Conservation (phyloP, 2,329 filamentous ascomycete genomes). For the Colletotrichum phormii region DNA sequence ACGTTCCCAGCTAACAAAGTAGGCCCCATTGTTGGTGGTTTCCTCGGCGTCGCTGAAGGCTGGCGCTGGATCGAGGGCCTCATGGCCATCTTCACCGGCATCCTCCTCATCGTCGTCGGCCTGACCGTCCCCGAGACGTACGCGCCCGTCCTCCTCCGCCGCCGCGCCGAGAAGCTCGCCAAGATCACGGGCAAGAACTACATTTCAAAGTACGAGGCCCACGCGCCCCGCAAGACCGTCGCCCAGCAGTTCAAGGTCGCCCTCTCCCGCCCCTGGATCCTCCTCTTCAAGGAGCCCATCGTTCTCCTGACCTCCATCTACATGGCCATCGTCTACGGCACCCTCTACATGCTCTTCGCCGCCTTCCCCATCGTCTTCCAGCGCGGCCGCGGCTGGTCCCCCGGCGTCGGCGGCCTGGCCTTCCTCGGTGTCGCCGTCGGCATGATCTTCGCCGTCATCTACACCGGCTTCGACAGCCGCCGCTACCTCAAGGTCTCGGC, state of each 20-base stretch:
- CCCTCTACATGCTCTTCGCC: slow-evolving; percentile 70
- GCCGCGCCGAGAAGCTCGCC: slow-evolving; percentile 40
- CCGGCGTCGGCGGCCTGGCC: slow-evolving; percentile 70
- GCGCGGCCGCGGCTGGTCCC: slow-evolving; percentile 66
- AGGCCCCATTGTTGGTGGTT: slow-evolving; percentile 75
- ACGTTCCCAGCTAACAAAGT: slow-evolving; percentile 76
- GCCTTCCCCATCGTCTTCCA: slow-evolving; percentile 77
- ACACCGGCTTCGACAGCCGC: slow-evolving; percentile 58
- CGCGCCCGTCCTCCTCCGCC: slow-evolving; percentile 42
- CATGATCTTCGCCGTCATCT: slow-evolving; percentile 67
- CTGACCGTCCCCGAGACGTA: slow-evolving; percentile 55
- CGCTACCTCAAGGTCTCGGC: slow-evolving; percentile 53
- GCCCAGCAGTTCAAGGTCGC: slow-evolving; percentile 58
- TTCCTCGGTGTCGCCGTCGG: slow-evolving; percentile 78
- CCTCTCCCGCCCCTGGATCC: slow-evolving; percentile 71
- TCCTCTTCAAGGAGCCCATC: slow-evolving; percentile 78
- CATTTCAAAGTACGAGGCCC: slow-evolving; percentile 55
- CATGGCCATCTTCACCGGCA: slow-evolving; percentile 67
- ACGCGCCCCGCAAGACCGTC: slow-evolving; percentile 50
- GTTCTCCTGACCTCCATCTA: slow-evolving; percentile 74
- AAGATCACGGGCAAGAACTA: slow-evolving; percentile 40
- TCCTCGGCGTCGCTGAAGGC: slow-evolving; percentile 71
- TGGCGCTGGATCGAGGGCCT: slow-evolving; percentile 80
- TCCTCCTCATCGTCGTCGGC: slow-evolving; percentile 51
- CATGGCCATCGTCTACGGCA: slow-evolving; percentile 71